Percentiles rank a stretch among this genome's conserved stretches.
These are phyloP conservation scores for Alternaria consortialis DNA, from an alignment of 2,329 filamentous ascomycete species.

Conservation along the genomic window DNA sequence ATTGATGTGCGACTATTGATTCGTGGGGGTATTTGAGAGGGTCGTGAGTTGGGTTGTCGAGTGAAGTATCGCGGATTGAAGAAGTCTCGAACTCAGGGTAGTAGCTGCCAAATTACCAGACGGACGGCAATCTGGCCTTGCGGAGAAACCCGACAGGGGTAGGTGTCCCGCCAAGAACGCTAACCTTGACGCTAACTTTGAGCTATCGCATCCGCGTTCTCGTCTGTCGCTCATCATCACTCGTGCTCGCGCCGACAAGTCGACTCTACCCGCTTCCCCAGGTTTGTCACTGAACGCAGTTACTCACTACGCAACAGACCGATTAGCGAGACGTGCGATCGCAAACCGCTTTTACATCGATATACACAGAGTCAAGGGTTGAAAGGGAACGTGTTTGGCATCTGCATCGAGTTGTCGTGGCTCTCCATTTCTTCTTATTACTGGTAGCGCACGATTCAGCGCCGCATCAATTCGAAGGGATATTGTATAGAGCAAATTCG, in stretches of 20 bases:
- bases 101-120: constrained; percentile 27
- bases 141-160: constrained; percentile 33
- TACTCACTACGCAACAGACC: constrained; percentile 16
- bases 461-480: constrained; percentile 32
- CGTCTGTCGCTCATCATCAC: constrained; percentile 22
- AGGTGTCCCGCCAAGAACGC: constrained; percentile 25
- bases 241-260: constrained; percentile 25
- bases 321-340: neutral
- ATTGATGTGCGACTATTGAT: constrained; percentile 14
- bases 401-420: constrained; percentile 16
- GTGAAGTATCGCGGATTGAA: constrained; percentile 17
- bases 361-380: constrained; percentile 18
- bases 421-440: constrained; percentile 33
- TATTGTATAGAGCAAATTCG: constrained; percentile 36
- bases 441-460: constrained; percentile 33
- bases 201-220: constrained; percentile 23
- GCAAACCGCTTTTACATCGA: constrained; percentile 5
- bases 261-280: constrained; percentile 20
- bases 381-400: constrained; percentile 28
- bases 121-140: constrained; percentile 42
- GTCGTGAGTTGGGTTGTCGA: constrained; percentile 9
- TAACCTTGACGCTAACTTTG: constrained; percentile 9
- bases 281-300: constrained; percentile 23
- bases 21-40: constrained; percentile 9
- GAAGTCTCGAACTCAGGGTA: constrained; percentile 30